phyloP scores from a whole-genome alignment of 2,329 filamentous ascomycete genomes.

The Exophiala xenobiotica region DNA sequence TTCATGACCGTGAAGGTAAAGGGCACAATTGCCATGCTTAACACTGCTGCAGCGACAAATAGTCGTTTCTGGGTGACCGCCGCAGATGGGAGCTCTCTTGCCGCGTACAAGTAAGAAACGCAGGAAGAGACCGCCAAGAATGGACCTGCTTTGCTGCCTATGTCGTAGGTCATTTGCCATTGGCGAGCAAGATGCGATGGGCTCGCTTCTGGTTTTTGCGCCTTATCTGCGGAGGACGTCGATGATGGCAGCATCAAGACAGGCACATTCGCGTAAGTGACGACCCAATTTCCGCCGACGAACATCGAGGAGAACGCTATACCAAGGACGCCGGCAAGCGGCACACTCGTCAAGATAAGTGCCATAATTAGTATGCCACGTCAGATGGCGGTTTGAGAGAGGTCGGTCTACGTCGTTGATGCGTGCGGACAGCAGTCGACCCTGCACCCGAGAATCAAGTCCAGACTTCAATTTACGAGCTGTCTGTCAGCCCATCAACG shows the following conservation, averaged over 20 bases:
- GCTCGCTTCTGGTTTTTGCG: slow-evolving; percentile 10
- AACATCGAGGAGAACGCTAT: slow-evolving; percentile 17
- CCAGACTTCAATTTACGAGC: no score
- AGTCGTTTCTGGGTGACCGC: slow-evolving; percentile 7
- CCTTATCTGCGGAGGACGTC: slow-evolving; percentile 8
- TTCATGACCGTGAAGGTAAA: slow-evolving; percentile 19
- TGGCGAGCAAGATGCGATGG: slow-evolving; percentile 14
- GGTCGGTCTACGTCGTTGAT: no score
- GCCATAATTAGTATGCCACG: no score
- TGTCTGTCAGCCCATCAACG: no score
- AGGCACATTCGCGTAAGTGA: slow-evolving; percentile 10
- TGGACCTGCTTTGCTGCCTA: slow-evolving; percentile 19
- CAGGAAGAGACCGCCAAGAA: slow-evolving; percentile 7
- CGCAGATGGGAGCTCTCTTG: background rate
- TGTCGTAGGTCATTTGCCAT: slow-evolving; percentile 13
- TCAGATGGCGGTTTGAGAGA: no score
- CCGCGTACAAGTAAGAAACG: slow-evolving; percentile 12
- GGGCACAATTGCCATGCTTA: slow-evolving; percentile 9
- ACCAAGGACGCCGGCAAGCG: slow-evolving; percentile 6
- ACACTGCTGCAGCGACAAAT: slow-evolving; percentile 6
- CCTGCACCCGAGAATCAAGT: no score
- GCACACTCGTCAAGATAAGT: no score
- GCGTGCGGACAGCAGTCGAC: no score
- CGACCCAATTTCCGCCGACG: slow-evolving; percentile 10
- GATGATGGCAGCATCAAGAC: slow-evolving; percentile 7